A percentile compares a stretch with the other conserved stretches of the same genome.
phyloP scores from a whole-genome alignment of 345 rosid genomes.

The Aurinia saxatilis region DNA sequence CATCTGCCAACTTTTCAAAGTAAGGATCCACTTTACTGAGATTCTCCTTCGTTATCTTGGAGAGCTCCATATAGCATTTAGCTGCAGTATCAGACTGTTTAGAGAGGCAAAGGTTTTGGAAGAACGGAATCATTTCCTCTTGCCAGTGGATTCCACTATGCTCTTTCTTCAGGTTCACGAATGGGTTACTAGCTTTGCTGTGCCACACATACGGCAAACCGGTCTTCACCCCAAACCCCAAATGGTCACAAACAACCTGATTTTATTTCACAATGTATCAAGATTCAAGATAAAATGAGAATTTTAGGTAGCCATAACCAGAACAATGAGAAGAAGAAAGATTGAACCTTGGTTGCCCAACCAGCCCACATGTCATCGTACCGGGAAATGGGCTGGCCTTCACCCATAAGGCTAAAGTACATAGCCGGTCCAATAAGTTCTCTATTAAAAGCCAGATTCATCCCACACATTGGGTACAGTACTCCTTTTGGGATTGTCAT shows the following conservation, averaged over 20 bases:
- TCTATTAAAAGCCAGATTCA: conserved; percentile 77
- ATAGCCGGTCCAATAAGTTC: conserved; percentile 80
- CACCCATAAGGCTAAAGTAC: conserved; percentile 92
- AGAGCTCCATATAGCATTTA: conserved; percentile 67
- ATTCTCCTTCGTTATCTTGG: conserved; percentile 69
- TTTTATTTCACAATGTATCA: no score
- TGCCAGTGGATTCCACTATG: conserved; percentile 84
- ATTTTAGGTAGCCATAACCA: no score
- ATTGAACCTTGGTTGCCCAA: conserved; percentile 60
- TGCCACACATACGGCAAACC: conserved; percentile 78
- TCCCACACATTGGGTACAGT: conserved; percentile 90
- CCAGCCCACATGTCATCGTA: conserved; percentile 97
- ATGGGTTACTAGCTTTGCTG: conserved; percentile 91
- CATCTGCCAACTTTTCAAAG: conserved; percentile 73
- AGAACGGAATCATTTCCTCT: conserved; percentile 86
- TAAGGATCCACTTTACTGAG: conserved; percentile 65
- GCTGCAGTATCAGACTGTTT: conserved; percentile 66
- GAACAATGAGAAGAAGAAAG: no score
- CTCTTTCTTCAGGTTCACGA: conserved; percentile 77
- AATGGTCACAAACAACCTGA: conserved; percentile 56
- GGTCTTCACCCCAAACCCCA: conserved; percentile 75
- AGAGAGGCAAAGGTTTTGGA: conserved; percentile 49
- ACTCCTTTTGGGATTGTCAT: conserved; percentile 84
- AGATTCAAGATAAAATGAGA: no score
- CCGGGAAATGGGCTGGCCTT: conserved; percentile 84